phyloP scores from a whole-genome alignment of 2,329 filamentous ascomycete genomes.

The Hortaea werneckii region DNA sequence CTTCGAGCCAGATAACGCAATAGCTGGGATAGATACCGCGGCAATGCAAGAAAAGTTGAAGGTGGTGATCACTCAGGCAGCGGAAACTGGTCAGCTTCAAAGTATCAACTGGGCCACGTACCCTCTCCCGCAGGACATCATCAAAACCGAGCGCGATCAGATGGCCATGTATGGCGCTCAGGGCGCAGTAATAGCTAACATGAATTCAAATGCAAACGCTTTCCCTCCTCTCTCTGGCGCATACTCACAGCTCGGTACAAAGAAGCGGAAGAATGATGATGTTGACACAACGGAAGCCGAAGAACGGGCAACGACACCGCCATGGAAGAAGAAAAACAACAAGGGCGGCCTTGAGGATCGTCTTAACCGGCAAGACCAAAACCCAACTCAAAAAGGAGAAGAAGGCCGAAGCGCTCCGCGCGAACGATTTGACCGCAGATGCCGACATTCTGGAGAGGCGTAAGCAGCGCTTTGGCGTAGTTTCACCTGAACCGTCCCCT shows the following conservation, averaged over 20 bases:
- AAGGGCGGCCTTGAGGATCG: constrained; percentile 60
- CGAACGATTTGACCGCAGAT: constrained; percentile 42
- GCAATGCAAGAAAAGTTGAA: constrained; percentile 83
- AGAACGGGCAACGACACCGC: constrained; percentile 43
- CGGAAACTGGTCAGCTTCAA: constrained; percentile 61
- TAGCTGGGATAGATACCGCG: constrained; percentile 33
- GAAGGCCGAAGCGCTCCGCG: constrained; percentile 18
- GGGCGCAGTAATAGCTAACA: constrained; percentile 19
- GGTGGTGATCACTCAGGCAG: constrained; percentile 71
- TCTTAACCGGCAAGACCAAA: constrained; percentile 54
- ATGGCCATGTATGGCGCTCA: constrained; percentile 28
- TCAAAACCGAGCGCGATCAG: constrained; percentile 56
- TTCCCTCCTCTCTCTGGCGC: constrained; percentile 1
- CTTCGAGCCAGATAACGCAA: constrained; percentile 53
- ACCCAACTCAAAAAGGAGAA: constrained; percentile 34
- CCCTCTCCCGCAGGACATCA: constrained; percentile 75
- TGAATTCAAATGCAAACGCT: constrained; percentile 8
- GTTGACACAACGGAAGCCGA: constrained; percentile 45
- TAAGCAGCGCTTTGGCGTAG: constrained; percentile 63
- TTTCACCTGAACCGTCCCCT: constrained; percentile 44
- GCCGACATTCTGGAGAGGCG: constrained; percentile 79
- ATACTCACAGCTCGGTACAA: constrained; percentile 24
- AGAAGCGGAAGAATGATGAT: constrained; percentile 76
- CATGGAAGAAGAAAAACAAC: constrained; percentile 60
- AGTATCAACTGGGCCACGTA: constrained; percentile 72